These are phyloP conservation scores for Debaryomyces singareniensis DNA, from an alignment of 1,139 yeast species.

Conservation along the genomic window DNA sequence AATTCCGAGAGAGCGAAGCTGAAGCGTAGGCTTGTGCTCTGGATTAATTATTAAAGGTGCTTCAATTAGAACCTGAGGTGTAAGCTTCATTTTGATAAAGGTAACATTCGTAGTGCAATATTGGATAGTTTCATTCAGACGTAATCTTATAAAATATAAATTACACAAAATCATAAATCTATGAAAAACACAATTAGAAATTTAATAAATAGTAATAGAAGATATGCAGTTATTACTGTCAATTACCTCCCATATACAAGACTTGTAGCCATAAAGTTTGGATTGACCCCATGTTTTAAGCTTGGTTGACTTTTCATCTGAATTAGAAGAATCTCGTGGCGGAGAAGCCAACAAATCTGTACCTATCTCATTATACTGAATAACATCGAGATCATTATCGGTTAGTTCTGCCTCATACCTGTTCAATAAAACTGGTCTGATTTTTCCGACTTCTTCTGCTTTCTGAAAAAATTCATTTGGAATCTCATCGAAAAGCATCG, in stretches of 20 bases:
- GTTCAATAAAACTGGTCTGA: slow-evolving; percentile 41
- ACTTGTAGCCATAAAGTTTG: slow-evolving; percentile 37
- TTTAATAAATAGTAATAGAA: slow-evolving; percentile 14
- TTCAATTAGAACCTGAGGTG: slow-evolving; percentile 24
- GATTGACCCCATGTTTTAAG: slow-evolving; percentile 48
- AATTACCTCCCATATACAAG: slow-evolving; percentile 50
- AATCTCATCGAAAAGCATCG: slow-evolving; percentile 29
- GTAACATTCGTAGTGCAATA: neutral
- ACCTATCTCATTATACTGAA: slow-evolving; percentile 14
- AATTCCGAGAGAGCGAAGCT: slow-evolving; percentile 27
- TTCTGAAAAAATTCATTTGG: slow-evolving; percentile 15
- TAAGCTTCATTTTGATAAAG: slow-evolving; percentile 25
- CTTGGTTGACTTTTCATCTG: slow-evolving; percentile 5
- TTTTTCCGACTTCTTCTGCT: slow-evolving; percentile 7
- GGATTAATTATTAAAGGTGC: slow-evolving; percentile 33
- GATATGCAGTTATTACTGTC: slow-evolving; percentile 32
- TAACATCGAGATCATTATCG: slow-evolving; percentile 32
- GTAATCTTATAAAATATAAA: neutral
- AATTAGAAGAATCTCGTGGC: slow-evolving; percentile 7
- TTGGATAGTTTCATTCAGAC: neutral
- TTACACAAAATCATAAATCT: slow-evolving; percentile 1
- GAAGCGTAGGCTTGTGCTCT: slow-evolving; percentile 28
- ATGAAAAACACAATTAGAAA: neutral
- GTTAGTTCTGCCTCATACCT: slow-evolving; percentile 44
- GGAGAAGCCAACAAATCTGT: slow-evolving; percentile 4